Conservation (phyloP, 768 basidiomycete species). For the Tricholoma saponaceum region DNA sequence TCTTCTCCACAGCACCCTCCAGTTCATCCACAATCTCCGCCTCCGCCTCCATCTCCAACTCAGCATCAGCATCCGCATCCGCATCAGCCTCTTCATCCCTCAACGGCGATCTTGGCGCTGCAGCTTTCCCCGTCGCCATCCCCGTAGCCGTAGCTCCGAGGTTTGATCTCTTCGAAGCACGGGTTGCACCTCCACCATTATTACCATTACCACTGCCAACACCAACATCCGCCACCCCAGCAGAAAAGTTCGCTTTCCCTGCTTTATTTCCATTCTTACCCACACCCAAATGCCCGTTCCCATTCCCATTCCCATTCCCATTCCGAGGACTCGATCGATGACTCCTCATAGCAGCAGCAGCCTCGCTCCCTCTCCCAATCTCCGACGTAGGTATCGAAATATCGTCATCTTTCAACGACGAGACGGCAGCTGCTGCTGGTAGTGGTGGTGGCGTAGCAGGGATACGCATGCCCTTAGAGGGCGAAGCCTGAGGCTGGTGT, state of each 20-base stretch:
- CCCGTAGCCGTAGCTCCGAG: neutral
- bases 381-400: slow-evolving; percentile 24
- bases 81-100: neutral
- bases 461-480: no score
- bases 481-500: no score
- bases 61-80: neutral
- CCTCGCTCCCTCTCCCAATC: slow-evolving; percentile 22
- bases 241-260: no score
- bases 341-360: neutral
- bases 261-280: neutral
- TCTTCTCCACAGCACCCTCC: slow-evolving; percentile 13
- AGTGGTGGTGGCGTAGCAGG: neutral
- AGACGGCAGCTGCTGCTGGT: slow-evolving; percentile 9
- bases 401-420: slow-evolving; percentile 15
- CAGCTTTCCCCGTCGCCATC: no score
- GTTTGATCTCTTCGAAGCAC: neutral
- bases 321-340: neutral
- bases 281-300: neutral
- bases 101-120: no score
- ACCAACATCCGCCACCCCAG: no score
- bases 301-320: neutral
- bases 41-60: slow-evolving; percentile 33
- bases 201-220: neutral
- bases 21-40: slow-evolving; percentile 25
- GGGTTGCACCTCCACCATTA: no score